Evolutionary conservation across 352 stramenopile species (phyloP).

Genomic region (Globisporangium ultimum): DNA sequence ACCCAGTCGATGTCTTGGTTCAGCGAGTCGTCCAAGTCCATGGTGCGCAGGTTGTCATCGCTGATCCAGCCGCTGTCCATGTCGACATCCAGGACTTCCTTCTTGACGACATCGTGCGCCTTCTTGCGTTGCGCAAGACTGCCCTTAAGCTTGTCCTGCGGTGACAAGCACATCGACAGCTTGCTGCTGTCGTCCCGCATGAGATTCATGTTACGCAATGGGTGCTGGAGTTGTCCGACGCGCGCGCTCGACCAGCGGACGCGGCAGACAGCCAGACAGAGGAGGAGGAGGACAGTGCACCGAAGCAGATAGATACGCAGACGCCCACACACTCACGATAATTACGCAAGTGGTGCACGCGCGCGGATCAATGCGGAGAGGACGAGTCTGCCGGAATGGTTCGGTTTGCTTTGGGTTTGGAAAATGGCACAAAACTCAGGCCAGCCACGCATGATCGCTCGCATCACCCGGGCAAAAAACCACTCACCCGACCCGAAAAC

Average conservation of each 20-base stretch:
- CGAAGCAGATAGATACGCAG: not conserved
- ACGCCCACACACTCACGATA: conserved; percentile 18
- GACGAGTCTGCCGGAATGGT: not conserved
- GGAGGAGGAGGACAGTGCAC: not conserved
- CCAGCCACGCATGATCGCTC: not conserved
- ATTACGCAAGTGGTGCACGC: conserved; percentile 17
- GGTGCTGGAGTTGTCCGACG: not conserved
- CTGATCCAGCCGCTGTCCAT: conserved; percentile 67
- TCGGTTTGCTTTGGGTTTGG: conserved; percentile 6
- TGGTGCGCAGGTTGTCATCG: conserved; percentile 71
- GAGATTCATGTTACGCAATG: conserved; percentile 11
- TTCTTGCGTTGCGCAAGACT: conserved; percentile 38
- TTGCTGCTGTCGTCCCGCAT: conserved; percentile 48
- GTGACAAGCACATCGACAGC: conserved; percentile 58
- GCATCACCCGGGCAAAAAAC: not conserved
- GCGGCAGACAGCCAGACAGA: conserved; percentile 4
- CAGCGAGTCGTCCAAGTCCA: conserved; percentile 73
- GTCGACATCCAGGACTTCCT: conserved; percentile 32
- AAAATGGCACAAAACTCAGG: conserved; percentile 16
- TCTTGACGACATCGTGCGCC: conserved; percentile 21
- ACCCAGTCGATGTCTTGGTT: conserved; percentile 86
- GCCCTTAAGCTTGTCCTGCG: conserved; percentile 62
- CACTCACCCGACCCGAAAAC: not conserved
- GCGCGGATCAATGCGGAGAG: conserved; percentile 1
- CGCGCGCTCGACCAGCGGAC: not conserved